A percentile compares a stretch with the other conserved stretches of the same genome.
Evolutionary conservation across 2,329 filamentous ascomycete species (phyloP).

Genomic region (Clarireedia monteithiana): DNA sequence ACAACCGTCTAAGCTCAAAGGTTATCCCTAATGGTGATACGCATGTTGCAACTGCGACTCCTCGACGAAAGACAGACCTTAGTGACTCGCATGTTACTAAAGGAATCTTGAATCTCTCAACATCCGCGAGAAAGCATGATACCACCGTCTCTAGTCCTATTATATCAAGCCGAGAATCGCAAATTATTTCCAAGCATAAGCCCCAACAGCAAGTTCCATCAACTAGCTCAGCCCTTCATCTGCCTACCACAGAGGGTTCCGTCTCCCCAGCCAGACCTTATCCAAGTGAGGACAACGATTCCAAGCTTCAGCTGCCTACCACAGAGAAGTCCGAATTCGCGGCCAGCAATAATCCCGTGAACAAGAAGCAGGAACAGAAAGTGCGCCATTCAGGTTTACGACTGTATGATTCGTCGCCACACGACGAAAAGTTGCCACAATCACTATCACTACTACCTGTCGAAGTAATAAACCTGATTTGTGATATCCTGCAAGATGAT

Average conservation of each 20-base stretch:
- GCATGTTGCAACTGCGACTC: slow-evolving; percentile 5
- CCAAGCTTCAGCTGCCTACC: too few species aligned
- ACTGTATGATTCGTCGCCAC: not conserved
- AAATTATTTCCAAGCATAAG: slow-evolving; percentile 30
- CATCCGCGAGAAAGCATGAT: slow-evolving; percentile 14
- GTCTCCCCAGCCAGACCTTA: too few species aligned
- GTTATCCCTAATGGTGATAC: slow-evolving; percentile 7
- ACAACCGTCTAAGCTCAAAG: slow-evolving; percentile 5
- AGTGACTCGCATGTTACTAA: slow-evolving; percentile 22
- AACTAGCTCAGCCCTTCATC: slow-evolving; percentile 16
- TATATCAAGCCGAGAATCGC: too few species aligned
- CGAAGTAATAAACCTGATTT: slow-evolving; percentile 52
- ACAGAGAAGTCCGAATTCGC: not conserved
- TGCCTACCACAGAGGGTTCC: slow-evolving; percentile 4
- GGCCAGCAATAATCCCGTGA: not conserved
- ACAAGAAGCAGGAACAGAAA: not conserved
- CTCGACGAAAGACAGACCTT: slow-evolving; percentile 15
- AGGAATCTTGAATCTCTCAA: slow-evolving; percentile 19
- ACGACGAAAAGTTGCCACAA: slow-evolving; percentile 39
- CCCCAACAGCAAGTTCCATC: slow-evolving; percentile 20
- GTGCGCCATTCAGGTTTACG: not conserved
- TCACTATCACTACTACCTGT: slow-evolving; percentile 46
- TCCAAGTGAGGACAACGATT: too few species aligned
- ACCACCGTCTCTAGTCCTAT: not conserved
- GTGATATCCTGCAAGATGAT: slow-evolving; percentile 51